Base-by-base conservation (phyloP, 108 stramenopile genomes). In the Bacterosira constricta region DNA sequence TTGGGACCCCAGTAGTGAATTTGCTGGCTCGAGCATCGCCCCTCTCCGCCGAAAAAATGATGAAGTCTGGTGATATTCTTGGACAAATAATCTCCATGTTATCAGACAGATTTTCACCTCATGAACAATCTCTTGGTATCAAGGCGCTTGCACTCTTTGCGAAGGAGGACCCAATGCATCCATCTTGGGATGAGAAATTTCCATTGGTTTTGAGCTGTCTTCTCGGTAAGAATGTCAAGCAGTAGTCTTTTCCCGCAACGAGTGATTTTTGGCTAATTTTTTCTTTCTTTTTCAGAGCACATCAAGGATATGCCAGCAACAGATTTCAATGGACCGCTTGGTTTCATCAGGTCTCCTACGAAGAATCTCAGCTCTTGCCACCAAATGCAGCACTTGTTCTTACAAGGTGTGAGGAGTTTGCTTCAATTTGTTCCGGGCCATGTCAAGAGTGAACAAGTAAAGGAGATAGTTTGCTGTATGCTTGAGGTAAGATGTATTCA, bases 371-470 rank as follows among this genome's bases (percentile, higher is more conserved):
- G 60, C 31, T 53, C 61, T 49, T 30, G 54, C 30, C 39, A 75
- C 41, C 67, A 79, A 50, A 49, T 79, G 18, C 78, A 83, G 47
- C 82, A 83, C 47, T 46, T 80, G 39, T 80, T 71, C 49, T 63
- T 83, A 23, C 82, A 83, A 50, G 82, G 73, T 23, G 52, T 83
- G 9, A 21, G 82, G 21, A 75, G 74, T 44, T 69, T 83, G 35
- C 59, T 83, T 38, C 67, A 83, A 34, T 80, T 65, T 45, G 77
- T 79, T 31, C 77, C 77, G 3, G 20, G 69, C 60, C 56, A 69
- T 38, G 46, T 79, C 18, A 50, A 65, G n/a, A 44, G 34, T 1
- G 36, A 75, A 23, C 67, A 76, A 30, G 55, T 75, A 17, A 70
- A 50, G 36, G 63, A 63, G 17, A 62, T 83, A 7, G 69, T 77